Evolutionary conservation across 306 rosid genomes (phyloP).

Genomic region (Styphnolobium japonicum): DNA sequence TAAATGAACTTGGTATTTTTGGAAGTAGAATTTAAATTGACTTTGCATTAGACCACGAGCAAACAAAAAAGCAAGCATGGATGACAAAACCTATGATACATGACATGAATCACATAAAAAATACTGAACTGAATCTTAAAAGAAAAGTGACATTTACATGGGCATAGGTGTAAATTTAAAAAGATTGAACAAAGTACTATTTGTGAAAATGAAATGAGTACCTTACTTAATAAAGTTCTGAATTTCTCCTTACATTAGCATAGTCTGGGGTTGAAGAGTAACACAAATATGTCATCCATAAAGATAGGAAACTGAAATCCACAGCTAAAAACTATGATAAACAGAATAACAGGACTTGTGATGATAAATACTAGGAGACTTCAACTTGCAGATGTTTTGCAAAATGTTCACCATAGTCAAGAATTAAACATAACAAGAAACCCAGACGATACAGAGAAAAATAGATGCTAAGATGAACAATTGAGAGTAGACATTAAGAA

Average conservation of each 20-base stretch:
- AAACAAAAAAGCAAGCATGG: background rate
- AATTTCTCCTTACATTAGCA: conserved; percentile 22
- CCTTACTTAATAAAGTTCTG: conserved; percentile 23
- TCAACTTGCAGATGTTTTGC: background rate
- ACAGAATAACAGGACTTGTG: background rate
- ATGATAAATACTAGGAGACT: conserved; percentile 3
- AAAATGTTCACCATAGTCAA: conserved; percentile 3
- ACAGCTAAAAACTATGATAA: conserved; percentile 25
- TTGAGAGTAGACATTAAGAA: conserved; percentile 7
- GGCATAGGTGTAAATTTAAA: background rate
- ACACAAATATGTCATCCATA: conserved; percentile 15
- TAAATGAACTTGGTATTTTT: background rate
- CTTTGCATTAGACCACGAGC: background rate
- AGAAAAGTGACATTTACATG: background rate
- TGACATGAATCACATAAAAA: background rate
- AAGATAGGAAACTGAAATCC: conserved; percentile 19
- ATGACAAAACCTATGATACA: background rate
- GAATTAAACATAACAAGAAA: conserved; percentile 2
- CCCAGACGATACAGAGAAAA: background rate
- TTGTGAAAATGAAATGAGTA: conserved; percentile 19
- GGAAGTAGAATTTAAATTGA: background rate
- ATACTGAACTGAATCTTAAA: background rate
- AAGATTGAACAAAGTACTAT: conserved; percentile 8
- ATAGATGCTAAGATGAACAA: background rate
- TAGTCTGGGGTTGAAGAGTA: conserved; percentile 1